phyloP scores from a whole-genome alignment of 306 rosid genomes.

The Citrullus mucosospermus region DNA sequence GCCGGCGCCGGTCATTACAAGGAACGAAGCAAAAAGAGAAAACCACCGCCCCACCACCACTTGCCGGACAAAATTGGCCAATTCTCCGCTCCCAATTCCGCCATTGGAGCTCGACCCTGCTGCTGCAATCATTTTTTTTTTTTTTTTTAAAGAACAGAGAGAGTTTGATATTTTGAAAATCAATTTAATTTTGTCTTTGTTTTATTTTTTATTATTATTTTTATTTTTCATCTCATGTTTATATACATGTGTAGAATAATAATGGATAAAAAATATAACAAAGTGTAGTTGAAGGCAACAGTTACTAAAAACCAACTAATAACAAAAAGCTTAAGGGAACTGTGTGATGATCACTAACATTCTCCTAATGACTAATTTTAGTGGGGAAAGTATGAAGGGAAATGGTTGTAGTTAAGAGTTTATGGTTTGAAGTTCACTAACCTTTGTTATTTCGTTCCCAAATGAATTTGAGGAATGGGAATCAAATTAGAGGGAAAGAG shows the following conservation, averaged over 20 bases:
- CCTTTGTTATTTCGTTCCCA: too few species aligned
- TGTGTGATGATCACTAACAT: neutral
- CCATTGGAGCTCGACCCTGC: neutral
- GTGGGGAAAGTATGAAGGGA: too few species aligned
- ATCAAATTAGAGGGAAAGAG: too few species aligned
- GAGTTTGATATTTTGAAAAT: too few species aligned
- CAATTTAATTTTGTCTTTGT: too few species aligned
- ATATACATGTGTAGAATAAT: too few species aligned
- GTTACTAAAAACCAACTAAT: neutral
- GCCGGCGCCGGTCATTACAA: constrained; percentile 21
- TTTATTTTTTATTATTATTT: too few species aligned
- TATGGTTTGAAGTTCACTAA: too few species aligned
- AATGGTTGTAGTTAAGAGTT: too few species aligned
- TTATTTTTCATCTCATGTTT: neutral
- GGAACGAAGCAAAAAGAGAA: neutral
- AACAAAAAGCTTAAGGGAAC: neutral
- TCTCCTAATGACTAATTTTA: neutral
- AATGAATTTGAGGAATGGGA: too few species aligned
- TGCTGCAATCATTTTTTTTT: neutral
- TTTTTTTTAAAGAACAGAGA: too few species aligned
- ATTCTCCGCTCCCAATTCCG: neutral
- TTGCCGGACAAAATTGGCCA: neutral
- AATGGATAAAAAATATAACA: neutral
- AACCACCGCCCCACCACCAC: neutral
- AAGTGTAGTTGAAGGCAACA: neutral